These are phyloP conservation scores for Linum trigynum DNA, from an alignment of 345 rosid genomes.

Conservation along the genomic window DNA sequence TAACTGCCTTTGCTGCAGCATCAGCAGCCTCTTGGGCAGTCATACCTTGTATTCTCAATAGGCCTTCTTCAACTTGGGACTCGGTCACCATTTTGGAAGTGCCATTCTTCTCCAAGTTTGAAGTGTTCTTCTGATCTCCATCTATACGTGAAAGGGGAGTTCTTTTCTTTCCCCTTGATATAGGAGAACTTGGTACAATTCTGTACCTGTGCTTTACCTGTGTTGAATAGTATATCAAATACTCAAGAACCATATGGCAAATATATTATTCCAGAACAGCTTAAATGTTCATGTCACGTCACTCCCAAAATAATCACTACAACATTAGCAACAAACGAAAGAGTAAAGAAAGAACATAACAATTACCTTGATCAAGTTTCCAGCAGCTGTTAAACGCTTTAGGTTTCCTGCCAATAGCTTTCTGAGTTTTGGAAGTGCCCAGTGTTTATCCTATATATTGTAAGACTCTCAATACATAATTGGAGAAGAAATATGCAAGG, in stretches of 20 bases:
- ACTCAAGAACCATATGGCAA: background rate
- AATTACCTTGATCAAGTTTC: slow-evolving; percentile 71
- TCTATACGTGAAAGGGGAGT: slow-evolving; percentile 38
- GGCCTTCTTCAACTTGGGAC: slow-evolving; percentile 45
- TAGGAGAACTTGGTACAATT: slow-evolving; percentile 31
- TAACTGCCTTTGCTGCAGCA: slow-evolving; percentile 86
- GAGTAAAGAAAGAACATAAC: background rate
- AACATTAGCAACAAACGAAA: background rate
- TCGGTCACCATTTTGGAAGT: slow-evolving; percentile 33
- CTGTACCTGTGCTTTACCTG: slow-evolving; percentile 82
- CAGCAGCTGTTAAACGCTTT: slow-evolving; percentile 63
- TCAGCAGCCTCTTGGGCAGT: slow-evolving; percentile 85
- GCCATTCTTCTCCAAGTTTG: slow-evolving; percentile 36
- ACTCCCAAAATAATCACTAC: too few relatives aligned
- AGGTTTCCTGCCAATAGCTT: slow-evolving; percentile 66
- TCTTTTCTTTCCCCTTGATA: slow-evolving; percentile 36
- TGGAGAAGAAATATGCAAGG: background rate
- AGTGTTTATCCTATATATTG: slow-evolving; percentile 61
- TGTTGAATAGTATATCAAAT: slow-evolving; percentile 4
- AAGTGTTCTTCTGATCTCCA: slow-evolving; percentile 44
- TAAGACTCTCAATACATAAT: slow-evolving; percentile 10
- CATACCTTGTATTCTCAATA: slow-evolving; percentile 63
- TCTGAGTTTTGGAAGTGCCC: slow-evolving; percentile 56
- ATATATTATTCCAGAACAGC: background rate
- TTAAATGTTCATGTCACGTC: too few relatives aligned